Base-by-base conservation (phyloP, 2,329 filamentous ascomycete species). In the Ceratocystis destructans region DNA sequence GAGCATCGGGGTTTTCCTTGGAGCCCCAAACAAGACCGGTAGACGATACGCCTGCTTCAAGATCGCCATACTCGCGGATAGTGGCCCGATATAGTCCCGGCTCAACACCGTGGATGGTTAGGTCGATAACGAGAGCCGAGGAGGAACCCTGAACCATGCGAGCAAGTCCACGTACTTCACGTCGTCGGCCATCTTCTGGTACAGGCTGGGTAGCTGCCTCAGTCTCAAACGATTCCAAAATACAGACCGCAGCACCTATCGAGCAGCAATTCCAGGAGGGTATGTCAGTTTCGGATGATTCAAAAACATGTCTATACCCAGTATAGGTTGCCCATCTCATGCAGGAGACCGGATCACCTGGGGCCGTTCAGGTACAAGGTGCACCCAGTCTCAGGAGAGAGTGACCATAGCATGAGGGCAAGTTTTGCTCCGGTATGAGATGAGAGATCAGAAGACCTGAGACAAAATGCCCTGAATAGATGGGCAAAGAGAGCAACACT, bases 121-220 rank as follows among this genome's bases (percentile, higher is more conserved):
- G 78, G 76, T 99, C 94, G 69, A 97, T 82, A 65, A 97, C 79
- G 12, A 92, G 96, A 71, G 89, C 81, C 53, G 82, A 84, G 2
- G 88, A 81, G 64, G 85, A 86, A 63, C 96, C 90, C 73, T 97
- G 90, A 53, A 99, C 93, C 88, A 99, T 95, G 71, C 94, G 86
- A 69, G 89, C 90, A 50, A 99, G 79, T 33, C 94, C 94, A 70
- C 89, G 85, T 64, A 99, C 91, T 71, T 88, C 77, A 62, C 82
- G 77, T 68, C 75, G 73, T 44, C 72, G 73, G 44, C 75, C 75
- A 37, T 76, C 75, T 64, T 75, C 72, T n/a, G 73, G 69, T 31
- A 74, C 71, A 53, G 70, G 72, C 66, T 41, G 20, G 50, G 64
- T 22, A 17, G 86, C 82, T 67, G 76, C 75, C 59, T 85, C 82